Evolutionary conservation across 2,329 filamentous ascomycete genomes (phyloP).

Genomic region (Neopestalotiopsis clavispora): DNA sequence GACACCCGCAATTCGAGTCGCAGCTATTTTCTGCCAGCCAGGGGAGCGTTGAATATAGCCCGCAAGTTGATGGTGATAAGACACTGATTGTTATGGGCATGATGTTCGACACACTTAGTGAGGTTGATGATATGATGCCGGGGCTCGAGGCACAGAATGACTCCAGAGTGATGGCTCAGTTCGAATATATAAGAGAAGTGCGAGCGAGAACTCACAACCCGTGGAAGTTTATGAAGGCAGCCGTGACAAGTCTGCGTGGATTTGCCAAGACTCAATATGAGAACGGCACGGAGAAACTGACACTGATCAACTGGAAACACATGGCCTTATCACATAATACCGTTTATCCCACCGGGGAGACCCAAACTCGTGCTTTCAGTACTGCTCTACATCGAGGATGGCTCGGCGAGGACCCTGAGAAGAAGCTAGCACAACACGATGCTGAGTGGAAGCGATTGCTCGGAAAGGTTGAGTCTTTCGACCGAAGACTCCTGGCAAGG

Average conservation of each 20-base stretch:
- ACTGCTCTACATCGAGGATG: background rate
- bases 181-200: background rate
- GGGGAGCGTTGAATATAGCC: background rate
- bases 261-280: background rate
- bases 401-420: background rate
- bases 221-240: background rate
- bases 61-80: background rate
- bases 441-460: background rate
- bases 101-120: background rate
- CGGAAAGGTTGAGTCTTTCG: background rate
- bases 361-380: background rate
- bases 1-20: background rate
- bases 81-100: background rate
- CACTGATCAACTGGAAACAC: background rate
- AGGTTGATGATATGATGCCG: background rate
- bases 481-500: background rate
- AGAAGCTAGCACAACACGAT: background rate
- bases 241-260: background rate
- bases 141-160: background rate
- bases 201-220: background rate
- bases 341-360: background rate
- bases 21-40: background rate
- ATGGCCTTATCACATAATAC: background rate
- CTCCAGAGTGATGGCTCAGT: background rate
- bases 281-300: background rate